Base-by-base conservation (phyloP, 768 basidiomycete species). In the Termitomyces sp. region DNA sequence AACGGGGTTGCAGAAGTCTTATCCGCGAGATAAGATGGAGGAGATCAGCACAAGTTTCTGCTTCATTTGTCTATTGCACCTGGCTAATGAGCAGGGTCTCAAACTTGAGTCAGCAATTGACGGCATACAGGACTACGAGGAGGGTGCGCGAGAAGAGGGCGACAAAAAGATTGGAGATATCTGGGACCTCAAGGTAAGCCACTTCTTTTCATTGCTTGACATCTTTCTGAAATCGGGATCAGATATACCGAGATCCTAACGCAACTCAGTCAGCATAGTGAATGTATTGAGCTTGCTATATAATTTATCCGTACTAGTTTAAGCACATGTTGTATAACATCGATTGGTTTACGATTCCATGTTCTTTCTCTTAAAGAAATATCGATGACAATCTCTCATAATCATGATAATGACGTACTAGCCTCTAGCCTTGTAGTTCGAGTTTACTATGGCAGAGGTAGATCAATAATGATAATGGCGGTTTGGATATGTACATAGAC, bases 21-120 rank as follows among this genome's bases (percentile, higher is more conserved):
- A 98, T 73, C 94, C 96, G 0, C 77, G 77, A 61, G 96, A 98
- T 47, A 98, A 96, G 79, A 91, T 98, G 89, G 90, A 90, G 45
- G 97, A 99, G 65, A 97, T 98, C 71, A 97, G 95, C 72, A 98
- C 97, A 15, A 96, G 94, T 65, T 98, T 96, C 86, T 98, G 96
- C 73, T 99, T 98, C 79, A 99, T 98, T 72, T 98, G 97, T 70
- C 78, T 98, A 31, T 78, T 99, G 17, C 97, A 98, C 77, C 76
- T 98, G 48, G 96, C 96, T 17, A 98, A 99, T 71, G 97, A 98
- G 75, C 91, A 94, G 68, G 97, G 96, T 2, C 80, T 98, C 53
- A 91, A 89, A 70, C 83, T 99, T 40, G 90, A 84, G 72, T 72
- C 85, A 50, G 68, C 77, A 14, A 66, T 77, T 37, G 64, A 77